Evolutionary conservation across 1,284 basidiomycete species (phyloP), one percentile per base, ranked within the genome.

Genomic region (Puccinia hordei): DNA sequence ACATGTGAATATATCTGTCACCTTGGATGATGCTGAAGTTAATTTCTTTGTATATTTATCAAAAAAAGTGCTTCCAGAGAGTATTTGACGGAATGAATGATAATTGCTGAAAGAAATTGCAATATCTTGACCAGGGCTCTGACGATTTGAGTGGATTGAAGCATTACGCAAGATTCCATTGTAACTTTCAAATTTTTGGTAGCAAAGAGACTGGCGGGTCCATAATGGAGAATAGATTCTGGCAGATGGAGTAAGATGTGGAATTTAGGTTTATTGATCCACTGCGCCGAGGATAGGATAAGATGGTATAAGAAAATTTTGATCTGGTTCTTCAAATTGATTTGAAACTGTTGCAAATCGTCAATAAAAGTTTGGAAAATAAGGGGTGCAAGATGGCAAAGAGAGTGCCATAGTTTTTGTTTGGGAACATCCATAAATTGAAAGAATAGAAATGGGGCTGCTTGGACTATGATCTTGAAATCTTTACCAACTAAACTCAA

Each of bases 261-360:
- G 51, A 85, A 87, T 76, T 88, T 87, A 1, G 86, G 85, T 81
- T n/a, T n/a, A n/a, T n/a, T n/a, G n/a, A n/a, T n/a, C n/a, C n/a
- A n/a, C n/a, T n/a, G n/a, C n/a, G n/a, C 65, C 2, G 84, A 85
- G 84, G 84, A 86, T 0, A 44, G 68, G 0, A 83, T 84, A 0
- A 85, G 84, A 12, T 82, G 82, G 0, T 83, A 27, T 0, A 87
- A 82, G 73, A 87, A 86, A 19, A 83, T 41, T 0, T 86, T 44
- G 27, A 87, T 86, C 51, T 81, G 84, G 2, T 57, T 10, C 9
- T 83, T 71, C 44, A 72, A 38, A n/a, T n/a, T n/a, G n/a, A 30
- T n/a, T 27, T 84, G 4, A 80, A 86, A 85, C 5, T 17, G 24
- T 38, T 86, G 82, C 35, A 87, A 82, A 81, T 87, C 74, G 0